These are phyloP conservation scores for Pluteus cervinus DNA, from an alignment of 768 basidiomycete genomes.

Conservation along the genomic window DNA sequence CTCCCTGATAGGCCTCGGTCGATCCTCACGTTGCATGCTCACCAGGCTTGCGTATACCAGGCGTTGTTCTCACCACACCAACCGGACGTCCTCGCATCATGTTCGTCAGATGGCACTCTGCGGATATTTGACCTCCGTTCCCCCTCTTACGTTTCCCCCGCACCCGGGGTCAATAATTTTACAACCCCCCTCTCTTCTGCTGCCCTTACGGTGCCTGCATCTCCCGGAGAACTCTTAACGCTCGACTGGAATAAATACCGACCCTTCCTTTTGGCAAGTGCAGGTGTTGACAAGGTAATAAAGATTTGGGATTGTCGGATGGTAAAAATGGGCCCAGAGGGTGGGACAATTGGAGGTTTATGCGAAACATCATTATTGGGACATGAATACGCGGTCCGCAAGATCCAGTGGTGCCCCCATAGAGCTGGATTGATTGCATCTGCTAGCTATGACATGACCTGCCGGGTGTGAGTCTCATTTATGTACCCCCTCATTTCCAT, in stretches of 20 bases:
- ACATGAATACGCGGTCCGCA: constrained; percentile 87
- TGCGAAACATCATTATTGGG: constrained; percentile 70
- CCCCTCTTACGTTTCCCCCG: constrained; percentile 50
- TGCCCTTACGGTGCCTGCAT: constrained; percentile 72
- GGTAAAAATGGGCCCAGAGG: constrained; percentile 54
- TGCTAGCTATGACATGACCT: constrained; percentile 92
- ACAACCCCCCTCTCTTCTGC: constrained; percentile 65
- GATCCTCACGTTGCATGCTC: constrained; percentile 75
- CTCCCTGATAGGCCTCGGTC: constrained; percentile 77
- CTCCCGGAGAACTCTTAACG: constrained; percentile 70
- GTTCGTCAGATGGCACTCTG: constrained; percentile 82
- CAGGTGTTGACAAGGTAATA: constrained; percentile 69
- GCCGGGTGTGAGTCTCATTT: constrained; percentile 62
- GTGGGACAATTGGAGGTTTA: constrained; percentile 58
- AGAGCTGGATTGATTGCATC: constrained; percentile 59
- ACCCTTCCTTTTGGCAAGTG: constrained; percentile 70
- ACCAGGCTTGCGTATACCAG: constrained; percentile 82
- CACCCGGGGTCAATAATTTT: constrained; percentile 48
- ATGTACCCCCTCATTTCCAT: constrained; percentile 5
- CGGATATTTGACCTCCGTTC: constrained; percentile 77
- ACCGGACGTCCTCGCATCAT: constrained; percentile 74
- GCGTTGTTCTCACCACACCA: constrained; percentile 91
- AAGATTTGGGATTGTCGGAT: constrained; percentile 88
- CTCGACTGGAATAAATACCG: constrained; percentile 94
- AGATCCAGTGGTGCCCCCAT: constrained; percentile 88